Base-by-base conservation (phyloP, 768 basidiomycete species). In the Boletus subparvulus region DNA sequence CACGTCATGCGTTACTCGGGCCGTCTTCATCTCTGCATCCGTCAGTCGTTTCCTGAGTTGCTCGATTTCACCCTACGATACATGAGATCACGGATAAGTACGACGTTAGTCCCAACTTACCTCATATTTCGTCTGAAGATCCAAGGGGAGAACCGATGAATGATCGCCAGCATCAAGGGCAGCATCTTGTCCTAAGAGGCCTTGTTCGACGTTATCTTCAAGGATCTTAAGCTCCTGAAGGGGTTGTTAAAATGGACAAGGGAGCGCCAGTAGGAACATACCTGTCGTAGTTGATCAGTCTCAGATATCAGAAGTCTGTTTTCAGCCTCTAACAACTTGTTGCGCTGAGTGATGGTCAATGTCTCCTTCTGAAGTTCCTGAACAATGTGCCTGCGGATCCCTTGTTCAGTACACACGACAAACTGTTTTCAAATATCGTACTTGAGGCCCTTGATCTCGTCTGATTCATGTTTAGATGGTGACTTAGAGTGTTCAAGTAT, bases 301-400 rank as follows among this genome's bases (percentile, higher is more conserved):
- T 73, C 70, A 12, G 85, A 78, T 28, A 80, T 65, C 37, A 94
- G 75, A 13, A 86, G 72, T 60, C 80, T 80, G 65, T 94, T 93
- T 73, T 93, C 92, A 12, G 86, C 82, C 68, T 87, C 85, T 42
- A 94, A 68, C n/a, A 86, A 68, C 64, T 87, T 85, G 68, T 84
- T 84, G 57, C 81, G 81, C 58, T 91, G 87, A 8, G 80, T 72
- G 2, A 81, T 69, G 26, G 78, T 74, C 3, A 83, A 67, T 63
- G 84, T 90, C 72, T 97, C 94, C 63, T 89, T 88, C 66, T 91
- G 90, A 40, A 97, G 77, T 63, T 94, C 90, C 67, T 92, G 88
- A 21, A 97, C 84, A 64, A 97, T 92, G 65, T 92, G 87, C 72
- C 90, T 92, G 58, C 1, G 17, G 50, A 48, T 16, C 11, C 26